Base-by-base conservation (phyloP, 192 early-diverging fungal genomes). In the Diversispora eburnea region DNA sequence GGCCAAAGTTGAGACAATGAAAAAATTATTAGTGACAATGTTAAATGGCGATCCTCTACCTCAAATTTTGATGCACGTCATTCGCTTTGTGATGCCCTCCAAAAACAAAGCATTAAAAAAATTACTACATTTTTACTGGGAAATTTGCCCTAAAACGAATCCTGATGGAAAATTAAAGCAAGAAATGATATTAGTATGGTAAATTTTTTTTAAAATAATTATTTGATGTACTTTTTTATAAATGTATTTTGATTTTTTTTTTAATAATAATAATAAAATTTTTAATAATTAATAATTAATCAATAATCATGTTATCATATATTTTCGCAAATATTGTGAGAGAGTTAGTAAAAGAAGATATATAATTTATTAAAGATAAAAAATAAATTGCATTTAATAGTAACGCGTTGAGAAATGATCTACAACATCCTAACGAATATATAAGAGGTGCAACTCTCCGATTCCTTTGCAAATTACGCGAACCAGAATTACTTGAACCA, bases 381-480 rank as follows among this genome's bases (percentile, higher is more conserved):
- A 33, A 33, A 33, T 33, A 33, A 33, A 33, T 33, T 33, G 2
- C 25, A 33, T 33, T 54, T 10, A 17, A 42, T 64, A 92, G 91
- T 84, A 97, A 99, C 78, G 91, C 95, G 47, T 81, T 98, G 65
- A 85, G 93, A 79, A 97, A 95, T 67, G 98, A 99, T 80, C 82
- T 99, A 42, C 94, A 95, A 82, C 96, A 98, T 79, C 95, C 97
- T 52, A 99, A 99, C 82, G 97, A 99, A 85, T 99, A 91, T 76
- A 94, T 99, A 74, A 88, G 97, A 69, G 97, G 96, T 19, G 88
- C 88, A 3, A 97, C 93, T 43, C 88, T 99, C 70, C 90, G 97
- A 33, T 94, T 97, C 79, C 82, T 99, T 73, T 94, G 94, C 87
- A 98, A 98, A 81, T 86, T 99, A 72, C 88, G 90, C 63, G 97